Evolutionary conservation across 106 monocot genomes (phyloP), one percentile per base, ranked within the genome.

Genomic region (Apostasia shenzhenica): DNA sequence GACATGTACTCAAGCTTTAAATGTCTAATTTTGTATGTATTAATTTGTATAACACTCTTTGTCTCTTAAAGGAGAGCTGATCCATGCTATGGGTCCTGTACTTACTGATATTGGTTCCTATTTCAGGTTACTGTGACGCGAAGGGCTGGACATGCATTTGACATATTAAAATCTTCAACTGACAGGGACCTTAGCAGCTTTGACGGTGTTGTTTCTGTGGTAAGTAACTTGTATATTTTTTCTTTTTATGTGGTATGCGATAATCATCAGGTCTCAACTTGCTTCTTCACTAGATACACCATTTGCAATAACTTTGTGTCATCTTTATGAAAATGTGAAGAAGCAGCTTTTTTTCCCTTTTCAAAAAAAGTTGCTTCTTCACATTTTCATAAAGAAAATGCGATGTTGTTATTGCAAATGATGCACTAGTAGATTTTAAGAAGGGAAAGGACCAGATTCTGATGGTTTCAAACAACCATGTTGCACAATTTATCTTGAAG

Each of bases 191-290:
- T 94, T 51, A 80, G 78, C 70, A 73, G 76, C 46, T 75, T 91
- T 81, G 91, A 94, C 80, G 94, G 94, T 61, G 82, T 94, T 78
- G 61, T 94, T 67, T 42, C 85, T 67, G 94, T 94, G 94, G 94
- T 94, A 79, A 48, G 76, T 63, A 66, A 61, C 6, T 80, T 14
- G 14, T 14, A 43, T 70, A 45, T 8, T 6, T 10, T 49, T 51
- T 51, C 40, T 54, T 54, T 68, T 68, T 43, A 6, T 42, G 41
- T 68, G 5, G 26, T 14, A 53, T 56, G 26, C 26, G 26, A 26
- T 26, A 26, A 26, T 26, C 26, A 40, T 67, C 67, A 37, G 40
- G 6, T 38, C 38, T 37, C 40, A 7, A 41, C 47, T 43, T 69
- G 3, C 6, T 59, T 60, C 5, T 59, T 54, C 54, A 54, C 13